Evolutionary conservation across 2,329 filamentous ascomycete species (phyloP).

Genomic region (Colletotrichum brevisporum): DNA sequence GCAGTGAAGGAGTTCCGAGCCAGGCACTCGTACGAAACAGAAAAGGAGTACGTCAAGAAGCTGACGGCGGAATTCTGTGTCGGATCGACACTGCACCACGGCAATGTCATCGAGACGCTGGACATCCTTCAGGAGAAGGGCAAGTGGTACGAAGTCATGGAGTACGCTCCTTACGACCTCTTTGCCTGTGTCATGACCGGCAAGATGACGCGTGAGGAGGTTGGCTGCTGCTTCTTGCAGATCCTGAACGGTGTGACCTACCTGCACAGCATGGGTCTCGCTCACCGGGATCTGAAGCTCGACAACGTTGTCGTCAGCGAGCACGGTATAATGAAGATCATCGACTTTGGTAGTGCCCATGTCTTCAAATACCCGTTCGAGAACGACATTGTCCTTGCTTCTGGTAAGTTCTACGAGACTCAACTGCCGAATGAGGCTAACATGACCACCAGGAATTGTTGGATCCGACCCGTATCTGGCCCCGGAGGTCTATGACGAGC

Average conservation of each 20-base stretch:
- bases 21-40: constrained; percentile 91
- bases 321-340: constrained; percentile 98
- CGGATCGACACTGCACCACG: constrained; percentile 95
- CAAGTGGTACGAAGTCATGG: constrained; percentile 99
- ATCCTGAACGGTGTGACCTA: constrained; percentile 96
- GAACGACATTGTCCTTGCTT: constrained; percentile 84
- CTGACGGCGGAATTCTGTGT: constrained; percentile 99
- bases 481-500: constrained; percentile 94
- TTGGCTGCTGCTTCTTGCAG: constrained; percentile 92
- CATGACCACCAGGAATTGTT: constrained; percentile 69
- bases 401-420: constrained; percentile 69
- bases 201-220: constrained; percentile 93
- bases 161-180: constrained; percentile 94
- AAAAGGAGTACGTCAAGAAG: constrained; percentile 98
- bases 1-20: constrained; percentile 97
- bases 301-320: constrained; percentile 99
- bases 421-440: constrained; percentile 6
- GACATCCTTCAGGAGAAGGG: constrained; percentile 96
- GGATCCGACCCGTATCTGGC: constrained; percentile 95
- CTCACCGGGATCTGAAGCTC: constrained; percentile 94
- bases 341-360: constrained; percentile 97
- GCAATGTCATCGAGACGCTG: constrained; percentile 97
- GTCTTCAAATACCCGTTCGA: constrained; percentile 99
- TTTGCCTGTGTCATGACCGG: constrained; percentile 99
- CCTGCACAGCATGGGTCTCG: constrained; percentile 93